phyloP scores from a whole-genome alignment of 768 basidiomycete species.

The Pholiota molesta region DNA sequence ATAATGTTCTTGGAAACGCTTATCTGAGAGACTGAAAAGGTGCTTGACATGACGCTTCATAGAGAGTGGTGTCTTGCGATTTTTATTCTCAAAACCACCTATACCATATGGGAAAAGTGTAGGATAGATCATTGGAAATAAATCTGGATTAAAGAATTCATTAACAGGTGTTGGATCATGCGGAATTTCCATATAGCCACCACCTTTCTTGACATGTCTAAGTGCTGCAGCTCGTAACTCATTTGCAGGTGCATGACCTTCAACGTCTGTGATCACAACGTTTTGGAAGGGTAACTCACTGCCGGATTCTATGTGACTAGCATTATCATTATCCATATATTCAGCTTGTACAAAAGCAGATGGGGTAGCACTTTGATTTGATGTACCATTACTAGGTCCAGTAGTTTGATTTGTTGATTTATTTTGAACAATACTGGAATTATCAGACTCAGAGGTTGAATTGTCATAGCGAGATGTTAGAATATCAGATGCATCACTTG shows the following conservation, averaged over 20 bases:
- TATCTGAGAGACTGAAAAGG: constrained; percentile 32
- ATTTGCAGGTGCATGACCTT: constrained; percentile 25
- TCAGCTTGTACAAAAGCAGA: too few relatives aligned
- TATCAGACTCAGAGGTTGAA: too few relatives aligned
- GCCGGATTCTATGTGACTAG: too few relatives aligned
- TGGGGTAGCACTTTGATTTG: too few relatives aligned
- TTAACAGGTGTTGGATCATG: constrained; percentile 35
- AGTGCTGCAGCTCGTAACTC: constrained; percentile 36
- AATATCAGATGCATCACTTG: too few relatives aligned
- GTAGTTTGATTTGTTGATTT: too few relatives aligned
- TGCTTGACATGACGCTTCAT: constrained; percentile 38
- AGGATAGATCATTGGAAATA: constrained; percentile 47
- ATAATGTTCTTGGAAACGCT: constrained; percentile 37
- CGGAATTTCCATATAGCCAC: constrained; percentile 28
- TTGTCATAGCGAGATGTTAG: too few relatives aligned
- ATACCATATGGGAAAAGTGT: constrained; percentile 46
- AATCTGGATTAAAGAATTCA: constrained; percentile 36
- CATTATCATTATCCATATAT: too few relatives aligned
- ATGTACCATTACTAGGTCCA: too few relatives aligned
- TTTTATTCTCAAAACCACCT: constrained; percentile 42
- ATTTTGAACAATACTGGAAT: too few relatives aligned
- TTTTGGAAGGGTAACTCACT: constrained; percentile 14
- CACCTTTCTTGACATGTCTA: constrained; percentile 32
- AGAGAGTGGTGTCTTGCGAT: constrained; percentile 19
- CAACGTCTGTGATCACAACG: constrained; percentile 35